phyloP scores from a whole-genome alignment of 164 flowering plant genomes.

The Hamamelis virginiana region DNA sequence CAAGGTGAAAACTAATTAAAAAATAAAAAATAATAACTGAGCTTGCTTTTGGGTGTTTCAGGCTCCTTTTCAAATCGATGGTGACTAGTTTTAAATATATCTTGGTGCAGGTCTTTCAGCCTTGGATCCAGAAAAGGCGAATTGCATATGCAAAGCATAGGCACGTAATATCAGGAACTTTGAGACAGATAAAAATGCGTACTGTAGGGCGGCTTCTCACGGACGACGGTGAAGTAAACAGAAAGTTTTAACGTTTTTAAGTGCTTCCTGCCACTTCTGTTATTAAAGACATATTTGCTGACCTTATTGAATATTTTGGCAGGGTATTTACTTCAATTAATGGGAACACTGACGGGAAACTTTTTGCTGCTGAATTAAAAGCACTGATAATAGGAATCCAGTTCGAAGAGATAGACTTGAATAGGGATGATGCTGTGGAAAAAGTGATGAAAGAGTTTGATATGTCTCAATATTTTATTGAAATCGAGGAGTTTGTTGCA shows the following conservation, averaged over 20 bases:
- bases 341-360: slow-evolving; percentile 34
- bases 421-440: slow-evolving; percentile 55
- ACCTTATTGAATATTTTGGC: slow-evolving; percentile 11
- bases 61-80: no score
- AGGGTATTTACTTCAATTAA: slow-evolving; percentile 70
- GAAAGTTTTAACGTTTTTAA: slow-evolving; percentile 5
- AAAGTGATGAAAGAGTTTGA: slow-evolving; percentile 74
- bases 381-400: slow-evolving; percentile 71
- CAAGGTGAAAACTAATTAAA: no score
- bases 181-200: slow-evolving; percentile 43
- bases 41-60: no score
- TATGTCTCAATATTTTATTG: slow-evolving; percentile 45
- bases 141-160: slow-evolving; percentile 64
- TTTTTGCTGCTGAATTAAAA: slow-evolving; percentile 52
- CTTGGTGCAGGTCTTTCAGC: slow-evolving; percentile 64
- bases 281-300: not conserved
- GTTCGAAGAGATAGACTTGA: slow-evolving; percentile 59
- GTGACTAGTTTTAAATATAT: not conserved
- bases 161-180: slow-evolving; percentile 62
- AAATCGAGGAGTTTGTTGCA: slow-evolving; percentile 43
- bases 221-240: slow-evolving; percentile 50
- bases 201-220: slow-evolving; percentile 60
- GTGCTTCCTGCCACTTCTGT: not conserved
- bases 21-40: no score
- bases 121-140: slow-evolving; percentile 72